Percentiles rank a stretch among this genome's conserved stretches.
Conservation (phyloP, 768 basidiomycete genomes). For the Phanerodontia chrysosporium region DNA sequence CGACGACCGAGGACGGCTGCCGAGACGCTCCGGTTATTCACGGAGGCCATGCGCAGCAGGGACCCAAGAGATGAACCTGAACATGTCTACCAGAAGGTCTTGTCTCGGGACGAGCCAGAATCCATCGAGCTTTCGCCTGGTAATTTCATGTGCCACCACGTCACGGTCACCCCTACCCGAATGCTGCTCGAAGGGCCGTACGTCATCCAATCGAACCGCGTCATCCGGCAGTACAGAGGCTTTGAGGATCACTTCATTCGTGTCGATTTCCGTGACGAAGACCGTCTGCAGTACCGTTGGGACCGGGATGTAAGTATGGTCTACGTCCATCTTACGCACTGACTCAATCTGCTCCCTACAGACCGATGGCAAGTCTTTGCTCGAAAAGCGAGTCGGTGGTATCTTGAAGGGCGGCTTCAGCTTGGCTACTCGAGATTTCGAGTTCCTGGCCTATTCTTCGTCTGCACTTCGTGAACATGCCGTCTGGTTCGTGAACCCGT, state of each 20-base stretch:
- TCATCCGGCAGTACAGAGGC: constrained; percentile 63
- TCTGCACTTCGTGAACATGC: constrained; percentile 77
- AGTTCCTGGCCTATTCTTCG: constrained; percentile 79
- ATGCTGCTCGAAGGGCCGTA: constrained; percentile 75
- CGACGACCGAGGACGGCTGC: constrained; percentile 31
- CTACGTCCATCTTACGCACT: no score
- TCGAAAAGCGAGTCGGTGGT: constrained; percentile 23
- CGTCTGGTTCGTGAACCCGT: constrained; percentile 78
- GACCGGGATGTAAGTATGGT: constrained; percentile 49
- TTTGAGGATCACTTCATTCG: constrained; percentile 71
- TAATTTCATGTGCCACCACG: constrained; percentile 65
- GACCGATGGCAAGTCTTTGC: constrained; percentile 25
- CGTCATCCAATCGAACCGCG: constrained; percentile 70
- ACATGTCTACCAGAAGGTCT: constrained; percentile 42
- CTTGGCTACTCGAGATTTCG: constrained; percentile 66
- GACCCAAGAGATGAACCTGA: constrained; percentile 36
- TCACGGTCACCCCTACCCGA: constrained; percentile 73
- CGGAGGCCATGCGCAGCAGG: constrained; percentile 42
- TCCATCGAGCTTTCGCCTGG: constrained; percentile 27
- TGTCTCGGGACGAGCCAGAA: constrained; percentile 17
- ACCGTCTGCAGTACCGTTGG: constrained; percentile 71
- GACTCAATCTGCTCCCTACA: constrained; percentile 2
- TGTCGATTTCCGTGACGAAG: constrained; percentile 84
- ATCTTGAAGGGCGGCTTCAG: constrained; percentile 50
- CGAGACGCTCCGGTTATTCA: constrained; percentile 53